Evolutionary conservation across 768 basidiomycete species (phyloP).

Genomic region (Xanthoconium purpureum): DNA sequence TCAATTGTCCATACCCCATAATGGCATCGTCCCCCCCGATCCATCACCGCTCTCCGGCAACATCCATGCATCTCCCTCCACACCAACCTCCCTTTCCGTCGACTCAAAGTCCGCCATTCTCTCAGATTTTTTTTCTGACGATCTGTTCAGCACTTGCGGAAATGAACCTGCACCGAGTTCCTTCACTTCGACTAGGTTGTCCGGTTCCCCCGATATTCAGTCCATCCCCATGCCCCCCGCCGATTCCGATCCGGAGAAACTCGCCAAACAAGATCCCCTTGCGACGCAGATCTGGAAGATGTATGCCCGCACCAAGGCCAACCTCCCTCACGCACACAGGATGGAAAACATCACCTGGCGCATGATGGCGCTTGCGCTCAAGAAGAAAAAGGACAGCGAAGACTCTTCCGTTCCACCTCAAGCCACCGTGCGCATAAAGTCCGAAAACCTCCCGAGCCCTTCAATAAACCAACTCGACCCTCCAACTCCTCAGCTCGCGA

Average conservation of each 20-base stretch:
- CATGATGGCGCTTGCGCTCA: constrained; percentile 94
- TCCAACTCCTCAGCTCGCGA: constrained; percentile 7
- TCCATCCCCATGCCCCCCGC: constrained; percentile 36
- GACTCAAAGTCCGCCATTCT: constrained; percentile 64
- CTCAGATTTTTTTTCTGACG: constrained; percentile 68
- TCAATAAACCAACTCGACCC: not conserved
- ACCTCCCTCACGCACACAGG: constrained; percentile 84
- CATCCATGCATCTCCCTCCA: constrained; percentile 39
- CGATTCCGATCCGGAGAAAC: constrained; percentile 57
- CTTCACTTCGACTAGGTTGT: constrained; percentile 62
- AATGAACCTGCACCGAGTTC: constrained; percentile 42
- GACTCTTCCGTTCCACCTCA: constrained; percentile 18
- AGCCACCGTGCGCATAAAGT: constrained; percentile 20
- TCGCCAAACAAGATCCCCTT: constrained; percentile 84
- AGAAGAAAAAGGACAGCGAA: constrained; percentile 82
- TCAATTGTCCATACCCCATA: constrained; percentile 35
- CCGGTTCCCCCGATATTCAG: constrained; percentile 68
- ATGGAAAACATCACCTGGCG: constrained; percentile 99
- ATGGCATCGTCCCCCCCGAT: constrained; percentile 31
- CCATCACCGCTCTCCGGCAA: constrained; percentile 36
- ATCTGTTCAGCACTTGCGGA: constrained; percentile 45
- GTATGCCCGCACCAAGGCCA: constrained; percentile 88
- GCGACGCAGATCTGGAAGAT: constrained; percentile 98
- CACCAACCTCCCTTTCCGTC: constrained; percentile 42
- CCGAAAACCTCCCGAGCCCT: constrained; percentile 15